Conservation (phyloP, 2,329 filamentous ascomycete species). For the Dothideomycetes sp. region DNA sequence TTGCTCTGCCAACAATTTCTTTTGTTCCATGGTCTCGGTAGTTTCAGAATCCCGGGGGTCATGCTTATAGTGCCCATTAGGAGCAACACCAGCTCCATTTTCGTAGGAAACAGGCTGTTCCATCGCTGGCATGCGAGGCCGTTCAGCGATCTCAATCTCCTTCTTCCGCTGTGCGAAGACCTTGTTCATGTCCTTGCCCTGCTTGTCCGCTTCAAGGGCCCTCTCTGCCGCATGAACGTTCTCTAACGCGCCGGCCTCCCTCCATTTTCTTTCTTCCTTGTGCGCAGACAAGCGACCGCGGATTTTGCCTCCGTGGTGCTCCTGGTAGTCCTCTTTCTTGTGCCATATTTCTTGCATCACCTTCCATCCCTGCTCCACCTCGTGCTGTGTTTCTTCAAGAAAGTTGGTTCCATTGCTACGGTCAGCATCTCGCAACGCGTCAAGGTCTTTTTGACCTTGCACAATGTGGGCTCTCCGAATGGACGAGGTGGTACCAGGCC, state of each 20-base stretch:
- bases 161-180: constrained; percentile 16
- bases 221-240: constrained; percentile 19
- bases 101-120: constrained; percentile 11
- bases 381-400: constrained; percentile 11
- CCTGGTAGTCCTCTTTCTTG: constrained; percentile 13
- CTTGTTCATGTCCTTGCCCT: constrained; percentile 18
- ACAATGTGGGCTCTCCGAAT: constrained; percentile 21
- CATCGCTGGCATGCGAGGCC: constrained; percentile 18
- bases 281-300: constrained; percentile 14
- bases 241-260: constrained; percentile 21
- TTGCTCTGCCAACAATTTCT: too few species aligned
- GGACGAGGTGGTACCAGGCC: constrained; percentile 16
- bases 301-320: constrained; percentile 12
- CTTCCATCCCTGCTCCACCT: constrained; percentile 19
- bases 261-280: constrained; percentile 18
- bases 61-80: constrained; percentile 3
- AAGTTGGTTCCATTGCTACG: constrained; percentile 10
- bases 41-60: background rate
- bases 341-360: constrained; percentile 23
- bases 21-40: background rate
- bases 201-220: constrained; percentile 15
- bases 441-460: constrained; percentile 19
- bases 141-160: constrained; percentile 17
- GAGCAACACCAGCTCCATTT: background rate
- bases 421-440: constrained; percentile 11